Percentiles rank a stretch among this genome's conserved stretches.
Evolutionary conservation across 768 basidiomycete genomes (phyloP).

Genomic region (Infundibulicybe gibba): DNA sequence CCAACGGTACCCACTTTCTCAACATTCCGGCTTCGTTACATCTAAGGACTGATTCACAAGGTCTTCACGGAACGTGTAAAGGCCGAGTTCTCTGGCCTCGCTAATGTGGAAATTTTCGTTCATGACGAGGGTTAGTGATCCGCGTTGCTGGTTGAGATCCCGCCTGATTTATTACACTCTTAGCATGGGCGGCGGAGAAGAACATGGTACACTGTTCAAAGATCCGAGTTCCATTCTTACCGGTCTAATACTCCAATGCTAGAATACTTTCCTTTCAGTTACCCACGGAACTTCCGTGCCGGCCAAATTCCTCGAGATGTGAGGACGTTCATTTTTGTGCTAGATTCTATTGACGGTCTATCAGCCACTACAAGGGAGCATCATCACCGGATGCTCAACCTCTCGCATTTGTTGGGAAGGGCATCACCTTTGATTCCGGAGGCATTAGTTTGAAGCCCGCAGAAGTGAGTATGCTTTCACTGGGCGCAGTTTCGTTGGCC

Average conservation of each 20-base stretch:
- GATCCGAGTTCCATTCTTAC: background rate
- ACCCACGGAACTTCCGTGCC: constrained; percentile 80
- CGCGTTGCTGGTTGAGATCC: background rate
- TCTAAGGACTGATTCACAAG: constrained; percentile 26
- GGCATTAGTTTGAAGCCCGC: constrained; percentile 84
- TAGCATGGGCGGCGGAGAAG: constrained; percentile 81
- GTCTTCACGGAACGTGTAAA: constrained; percentile 68
- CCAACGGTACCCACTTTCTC: constrained; percentile 53
- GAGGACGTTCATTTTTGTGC: constrained; percentile 10
- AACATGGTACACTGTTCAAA: constrained; percentile 57
- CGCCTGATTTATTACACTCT: constrained; percentile 4
- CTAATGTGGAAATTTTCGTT: constrained; percentile 66
- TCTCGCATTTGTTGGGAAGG: constrained; percentile 80
- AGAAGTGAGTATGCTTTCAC: constrained; percentile 37
- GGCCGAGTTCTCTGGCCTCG: constrained; percentile 61
- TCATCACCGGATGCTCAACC: constrained; percentile 51
- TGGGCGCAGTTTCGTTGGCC: background rate
- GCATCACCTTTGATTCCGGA: constrained; percentile 88
- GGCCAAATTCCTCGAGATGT: constrained; percentile 87
- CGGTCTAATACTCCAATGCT: background rate
- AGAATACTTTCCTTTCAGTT: constrained; percentile 86
- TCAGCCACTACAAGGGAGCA: constrained; percentile 81
- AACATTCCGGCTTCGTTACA: background rate
- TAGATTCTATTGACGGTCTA: background rate
- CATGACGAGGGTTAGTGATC: constrained; percentile 62